Conservation (phyloP, 805 yeast genomes). For the Lipomyces starkeyi region DNA sequence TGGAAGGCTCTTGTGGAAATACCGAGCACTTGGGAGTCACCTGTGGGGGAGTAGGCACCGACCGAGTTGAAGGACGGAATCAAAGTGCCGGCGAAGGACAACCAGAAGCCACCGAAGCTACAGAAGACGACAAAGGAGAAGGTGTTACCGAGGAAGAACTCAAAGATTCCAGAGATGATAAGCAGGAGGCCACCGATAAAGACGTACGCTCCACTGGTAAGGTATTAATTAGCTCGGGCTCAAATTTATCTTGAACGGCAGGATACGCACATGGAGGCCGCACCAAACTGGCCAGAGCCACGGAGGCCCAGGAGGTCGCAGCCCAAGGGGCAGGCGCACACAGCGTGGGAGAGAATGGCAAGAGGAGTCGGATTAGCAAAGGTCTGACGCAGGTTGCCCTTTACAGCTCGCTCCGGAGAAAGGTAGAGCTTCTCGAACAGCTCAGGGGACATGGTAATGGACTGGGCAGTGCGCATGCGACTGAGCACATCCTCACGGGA, state of each 20-base stretch:
- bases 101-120: conserved; percentile 37
- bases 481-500: conserved; percentile 32
- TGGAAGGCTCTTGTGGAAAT: conserved; percentile 24
- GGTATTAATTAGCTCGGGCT: no score
- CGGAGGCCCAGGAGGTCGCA: conserved; percentile 38
- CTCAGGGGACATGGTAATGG: conserved; percentile 38
- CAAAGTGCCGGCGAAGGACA: conserved; percentile 33
- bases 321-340: conserved; percentile 34
- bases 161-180: conserved; percentile 34
- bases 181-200: conserved; percentile 36
- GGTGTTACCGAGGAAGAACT: conserved; percentile 39
- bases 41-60: conserved; percentile 37
- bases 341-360: conserved; percentile 33
- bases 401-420: conserved; percentile 32
- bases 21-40: conserved; percentile 28
- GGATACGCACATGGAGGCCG: conserved; percentile 30
- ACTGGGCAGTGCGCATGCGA: conserved; percentile 35
- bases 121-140: conserved; percentile 38
- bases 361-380: conserved; percentile 39
- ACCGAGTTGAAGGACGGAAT: conserved; percentile 35
- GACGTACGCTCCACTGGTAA: conserved; percentile 28
- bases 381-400: conserved; percentile 35
- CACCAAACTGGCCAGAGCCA: conserved; percentile 38
- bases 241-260: background rate
- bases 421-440: conserved; percentile 38